Percentiles rank a stretch among this genome's conserved stretches.
phyloP scores from a whole-genome alignment of 163 green algal genomes.

The Scenedesmus sp. region DNA sequence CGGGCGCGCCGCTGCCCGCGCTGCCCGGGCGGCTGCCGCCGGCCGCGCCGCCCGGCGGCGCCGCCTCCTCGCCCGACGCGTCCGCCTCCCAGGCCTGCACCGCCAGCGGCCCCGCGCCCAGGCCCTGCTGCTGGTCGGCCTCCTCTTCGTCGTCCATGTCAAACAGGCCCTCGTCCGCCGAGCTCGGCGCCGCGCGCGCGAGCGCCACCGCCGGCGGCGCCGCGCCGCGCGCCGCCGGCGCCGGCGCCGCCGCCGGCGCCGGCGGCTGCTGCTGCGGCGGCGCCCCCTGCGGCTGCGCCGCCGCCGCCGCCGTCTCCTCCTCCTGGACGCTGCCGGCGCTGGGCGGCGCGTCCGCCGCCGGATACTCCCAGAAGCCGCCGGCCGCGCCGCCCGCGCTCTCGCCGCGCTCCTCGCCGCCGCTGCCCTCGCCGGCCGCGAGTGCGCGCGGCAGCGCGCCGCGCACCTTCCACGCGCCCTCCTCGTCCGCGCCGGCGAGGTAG shows the following conservation, averaged over 20 bases:
- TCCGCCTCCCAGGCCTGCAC: constrained; percentile 20
- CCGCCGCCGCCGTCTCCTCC: background rate
- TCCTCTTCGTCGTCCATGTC: background rate
- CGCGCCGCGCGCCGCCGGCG: too few species aligned
- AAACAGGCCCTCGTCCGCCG: too few species aligned
- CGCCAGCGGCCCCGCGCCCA: background rate
- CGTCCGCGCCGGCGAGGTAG: background rate
- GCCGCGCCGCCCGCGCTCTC: background rate
- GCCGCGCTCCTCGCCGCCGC: too few species aligned
- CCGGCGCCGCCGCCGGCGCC: too few species aligned
- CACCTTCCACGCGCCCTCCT: constrained; percentile 19
- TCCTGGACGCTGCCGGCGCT: constrained; percentile 5
- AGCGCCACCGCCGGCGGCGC: too few species aligned
- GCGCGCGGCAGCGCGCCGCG: constrained; percentile 25
- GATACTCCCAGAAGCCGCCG: constrained; percentile 44
- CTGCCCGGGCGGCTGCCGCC: constrained; percentile 7
- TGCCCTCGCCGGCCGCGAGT: background rate
- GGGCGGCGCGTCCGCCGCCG: constrained; percentile 2
- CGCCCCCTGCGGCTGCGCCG: background rate
- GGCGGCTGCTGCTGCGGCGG: constrained; percentile 2
- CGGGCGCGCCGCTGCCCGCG: background rate
- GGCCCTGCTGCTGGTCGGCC: constrained; percentile 13
- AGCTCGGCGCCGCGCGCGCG: too few species aligned
- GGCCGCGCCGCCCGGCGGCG: background rate
- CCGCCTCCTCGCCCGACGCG: background rate